Percentiles rank a stretch among this genome's conserved stretches.
phyloP scores from a whole-genome alignment of 495 filamentous ascomycete species.

The Aspergillus ellipticus region DNA sequence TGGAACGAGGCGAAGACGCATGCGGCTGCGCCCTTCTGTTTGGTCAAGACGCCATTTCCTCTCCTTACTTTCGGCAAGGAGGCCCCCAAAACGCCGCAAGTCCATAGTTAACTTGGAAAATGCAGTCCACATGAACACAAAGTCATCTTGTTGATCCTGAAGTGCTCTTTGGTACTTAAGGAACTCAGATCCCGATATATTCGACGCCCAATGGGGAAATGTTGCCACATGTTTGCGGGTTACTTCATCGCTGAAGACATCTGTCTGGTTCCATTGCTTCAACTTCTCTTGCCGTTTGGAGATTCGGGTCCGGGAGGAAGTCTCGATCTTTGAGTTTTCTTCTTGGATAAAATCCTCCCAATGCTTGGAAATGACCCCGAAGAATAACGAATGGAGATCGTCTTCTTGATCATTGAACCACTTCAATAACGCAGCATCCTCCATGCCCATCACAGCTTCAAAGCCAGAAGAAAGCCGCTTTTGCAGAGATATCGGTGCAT shows the following conservation, averaged over 20 bases:
- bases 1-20: conserved; percentile 81
- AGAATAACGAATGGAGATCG: conserved; percentile 77
- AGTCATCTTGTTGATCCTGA: conserved; percentile 90
- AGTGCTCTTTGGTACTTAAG: conserved; percentile 80
- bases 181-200: conserved; percentile 88
- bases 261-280: conserved; percentile 69
- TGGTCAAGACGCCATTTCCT: conserved; percentile 88
- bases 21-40: conserved; percentile 92
- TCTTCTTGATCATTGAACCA: conserved; percentile 86
- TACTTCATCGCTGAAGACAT: conserved; percentile 62
- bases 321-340: conserved; percentile 74
- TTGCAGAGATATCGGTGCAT: conserved; percentile 66
- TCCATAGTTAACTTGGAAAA: conserved; percentile 72
- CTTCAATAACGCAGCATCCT: conserved; percentile 76
- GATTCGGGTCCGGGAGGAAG: conserved; percentile 63
- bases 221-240: conserved; percentile 76
- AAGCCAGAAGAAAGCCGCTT: conserved; percentile 72
- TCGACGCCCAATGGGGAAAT: conserved; percentile 86
- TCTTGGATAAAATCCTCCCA: conserved; percentile 82
- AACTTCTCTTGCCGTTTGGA: conserved; percentile 76
- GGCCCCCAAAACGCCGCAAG: conserved; percentile 69
- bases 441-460: conserved; percentile 76
- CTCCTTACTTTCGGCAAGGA: conserved; percentile 62
- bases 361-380: conserved; percentile 66
- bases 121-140: conserved; percentile 65